Percentiles rank a stretch among this genome's conserved stretches.
Evolutionary conservation across 495 filamentous ascomycete genomes (phyloP).

Genomic region (Tuber umbilicatum): DNA sequence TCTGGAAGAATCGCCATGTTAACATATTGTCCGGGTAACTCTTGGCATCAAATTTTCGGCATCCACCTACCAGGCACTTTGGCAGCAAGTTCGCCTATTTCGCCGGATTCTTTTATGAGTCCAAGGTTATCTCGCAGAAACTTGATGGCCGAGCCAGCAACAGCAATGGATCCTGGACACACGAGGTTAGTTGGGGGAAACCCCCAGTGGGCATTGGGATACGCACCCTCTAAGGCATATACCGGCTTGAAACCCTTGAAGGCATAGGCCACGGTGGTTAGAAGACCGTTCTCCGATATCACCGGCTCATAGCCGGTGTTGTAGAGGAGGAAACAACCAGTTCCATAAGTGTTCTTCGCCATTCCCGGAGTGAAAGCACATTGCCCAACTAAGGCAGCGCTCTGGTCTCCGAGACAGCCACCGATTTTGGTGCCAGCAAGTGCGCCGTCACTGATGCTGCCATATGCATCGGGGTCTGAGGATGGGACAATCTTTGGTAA

Average conservation of each 20-base stretch:
- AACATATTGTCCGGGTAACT: background rate
- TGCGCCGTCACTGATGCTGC: conserved; percentile 57
- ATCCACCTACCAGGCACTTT: conserved; percentile 53
- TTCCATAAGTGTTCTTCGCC: conserved; percentile 96
- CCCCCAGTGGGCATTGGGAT: conserved; percentile 23
- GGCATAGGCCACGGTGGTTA: conserved; percentile 81
- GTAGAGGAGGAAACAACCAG: conserved; percentile 90
- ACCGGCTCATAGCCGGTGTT: conserved; percentile 89
- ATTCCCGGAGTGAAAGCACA: conserved; percentile 78
- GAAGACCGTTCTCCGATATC: conserved; percentile 78
- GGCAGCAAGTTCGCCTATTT: conserved; percentile 75
- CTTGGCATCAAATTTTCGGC: background rate
- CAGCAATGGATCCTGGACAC: conserved; percentile 56
- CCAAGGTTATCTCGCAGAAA: conserved; percentile 87
- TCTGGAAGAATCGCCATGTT: conserved; percentile 45
- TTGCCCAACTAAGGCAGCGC: conserved; percentile 84
- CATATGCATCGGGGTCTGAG: conserved; percentile 69
- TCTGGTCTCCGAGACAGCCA: conserved; percentile 88
- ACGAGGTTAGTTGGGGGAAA: conserved; percentile 3
- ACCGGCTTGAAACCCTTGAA: conserved; percentile 69
- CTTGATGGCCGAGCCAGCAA: conserved; percentile 82
- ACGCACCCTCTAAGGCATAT: conserved; percentile 76
- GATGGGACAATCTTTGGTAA: conserved; percentile 84
- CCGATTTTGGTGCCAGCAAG: conserved; percentile 73
- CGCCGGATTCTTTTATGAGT: conserved; percentile 67